These are phyloP conservation scores for Teratosphaeria viscida DNA, from an alignment of 2,329 filamentous ascomycete genomes.

Conservation along the genomic window DNA sequence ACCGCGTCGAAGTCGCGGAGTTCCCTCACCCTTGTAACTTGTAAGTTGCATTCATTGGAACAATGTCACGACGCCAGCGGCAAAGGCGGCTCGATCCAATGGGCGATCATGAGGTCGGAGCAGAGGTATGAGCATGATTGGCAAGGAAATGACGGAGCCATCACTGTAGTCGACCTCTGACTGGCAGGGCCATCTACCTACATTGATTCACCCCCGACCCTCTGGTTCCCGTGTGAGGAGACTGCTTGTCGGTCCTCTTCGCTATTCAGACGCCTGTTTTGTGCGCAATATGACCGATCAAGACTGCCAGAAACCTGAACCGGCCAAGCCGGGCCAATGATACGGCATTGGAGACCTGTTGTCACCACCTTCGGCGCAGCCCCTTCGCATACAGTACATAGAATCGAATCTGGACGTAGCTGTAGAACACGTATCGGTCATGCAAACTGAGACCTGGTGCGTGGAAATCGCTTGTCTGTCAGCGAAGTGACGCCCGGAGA, in stretches of 20 bases:
- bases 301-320: conserved; percentile 41
- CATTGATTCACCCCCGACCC: too few species aligned
- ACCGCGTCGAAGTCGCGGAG: not conserved
- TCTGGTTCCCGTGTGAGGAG: conserved; percentile 32
- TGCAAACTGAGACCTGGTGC: conserved; percentile 35
- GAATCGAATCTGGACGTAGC: conserved; percentile 43
- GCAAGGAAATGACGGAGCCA: too few species aligned
- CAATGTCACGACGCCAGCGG: too few species aligned
- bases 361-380: conserved; percentile 50
- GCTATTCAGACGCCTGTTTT: conserved; percentile 48
- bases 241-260: conserved; percentile 41
- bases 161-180: too few species aligned
- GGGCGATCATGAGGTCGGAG: too few species aligned
- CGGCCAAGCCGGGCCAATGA: conserved; percentile 43
- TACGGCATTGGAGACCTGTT: conserved; percentile 43
- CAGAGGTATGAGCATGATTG: too few species aligned
- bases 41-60: conserved; percentile 3
- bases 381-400: conserved; percentile 41
- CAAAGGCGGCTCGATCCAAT: too few species aligned
- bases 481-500: not conserved
- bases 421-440: conserved; percentile 32
- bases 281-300: conserved; percentile 42
- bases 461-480: conserved; percentile 13
- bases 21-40: conserved; percentile 1
- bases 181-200: too few species aligned